A percentile compares a stretch with the other conserved stretches of the same genome.
phyloP scores from a whole-genome alignment of 2,329 filamentous ascomycete genomes.

The Arthroderma sp. region DNA sequence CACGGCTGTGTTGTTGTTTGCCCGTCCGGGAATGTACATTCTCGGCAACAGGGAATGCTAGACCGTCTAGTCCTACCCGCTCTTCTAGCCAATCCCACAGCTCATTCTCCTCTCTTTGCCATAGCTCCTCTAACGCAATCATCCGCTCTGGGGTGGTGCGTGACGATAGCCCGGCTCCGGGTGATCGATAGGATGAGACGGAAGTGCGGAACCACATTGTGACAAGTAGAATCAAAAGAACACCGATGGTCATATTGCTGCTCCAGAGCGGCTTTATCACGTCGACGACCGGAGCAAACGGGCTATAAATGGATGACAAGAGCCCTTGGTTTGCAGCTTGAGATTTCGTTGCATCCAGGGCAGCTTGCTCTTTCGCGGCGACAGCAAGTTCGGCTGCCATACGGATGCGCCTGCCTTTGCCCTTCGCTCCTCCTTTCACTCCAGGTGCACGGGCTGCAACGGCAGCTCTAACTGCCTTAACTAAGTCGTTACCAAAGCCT shows the following conservation, averaged over 20 bases:
- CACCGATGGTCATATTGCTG: constrained; percentile 62
- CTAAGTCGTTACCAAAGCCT: constrained; percentile 68
- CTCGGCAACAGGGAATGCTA: constrained; percentile 28
- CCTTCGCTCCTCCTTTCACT: constrained; percentile 40
- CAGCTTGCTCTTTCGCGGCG: constrained; percentile 35
- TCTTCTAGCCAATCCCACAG: constrained; percentile 92
- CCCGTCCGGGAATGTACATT: constrained; percentile 20
- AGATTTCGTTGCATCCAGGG: constrained; percentile 28
- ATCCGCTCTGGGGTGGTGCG: constrained; percentile 51
- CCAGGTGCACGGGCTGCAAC: constrained; percentile 47
- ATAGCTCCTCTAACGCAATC: constrained; percentile 85
- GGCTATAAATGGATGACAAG: constrained; percentile 62
- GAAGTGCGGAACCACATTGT: constrained; percentile 56
- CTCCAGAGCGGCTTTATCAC: constrained; percentile 60
- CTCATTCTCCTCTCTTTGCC: constrained; percentile 74
- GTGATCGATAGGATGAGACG: constrained; percentile 26
- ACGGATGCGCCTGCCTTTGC: constrained; percentile 51
- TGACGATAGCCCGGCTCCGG: constrained; percentile 28
- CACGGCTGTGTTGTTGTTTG: constrained; percentile 32
- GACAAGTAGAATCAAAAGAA: constrained; percentile 61
- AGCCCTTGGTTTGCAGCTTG: constrained; percentile 56
- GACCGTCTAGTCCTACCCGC: constrained; percentile 58
- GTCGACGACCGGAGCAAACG: constrained; percentile 58
- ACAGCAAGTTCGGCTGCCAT: constrained; percentile 33
- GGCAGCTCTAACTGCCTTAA: constrained; percentile 59